Evolutionary conservation across 768 basidiomycete genomes (phyloP), one percentile per base, ranked within the genome.

Genomic region (Melanogaster broomeanus): DNA sequence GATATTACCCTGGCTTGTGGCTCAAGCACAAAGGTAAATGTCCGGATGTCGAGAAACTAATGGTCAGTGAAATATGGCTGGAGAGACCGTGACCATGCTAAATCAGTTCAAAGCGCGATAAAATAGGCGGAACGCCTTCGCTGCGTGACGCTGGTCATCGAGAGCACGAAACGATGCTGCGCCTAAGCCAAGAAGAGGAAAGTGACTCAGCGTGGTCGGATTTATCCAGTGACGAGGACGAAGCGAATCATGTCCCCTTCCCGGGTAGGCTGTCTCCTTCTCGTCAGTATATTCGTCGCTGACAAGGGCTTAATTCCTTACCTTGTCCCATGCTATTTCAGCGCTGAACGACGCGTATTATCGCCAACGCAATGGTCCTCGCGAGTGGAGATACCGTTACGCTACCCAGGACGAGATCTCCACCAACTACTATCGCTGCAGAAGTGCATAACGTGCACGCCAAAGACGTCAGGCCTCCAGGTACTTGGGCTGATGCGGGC

Each of bases 1-100:
- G 53, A 22, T 73, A 73, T 55, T 73, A 72, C 37, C 68, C 70
- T 15, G 70, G 70, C 7, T 35, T 72, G 8, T 72, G 70, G 70
- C 33, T 43, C 44, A 72, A 72, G 51, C 70, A 72, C 47, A 61
- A 49, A 37, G 24, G 50, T 3, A 70, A 70, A 50, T 72, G 72
- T 34, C 58, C 53, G 22, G 18, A 44, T 24, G 53, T 68, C 35
- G 52, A 55, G 40, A 58, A 53, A 33, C 47, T 61, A 2, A 58
- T 69, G 61, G 67, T 71, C 15, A 63, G 69, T 51, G 13, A 16
- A 15, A 15, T 21, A 41, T 6, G 13, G 9, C 27, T 22, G 18
- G 37, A 18, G 47, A 39, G 37, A n/a, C 2, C 28, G 31, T 2
- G 12, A 28, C 22, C 21, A 7, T n/a, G 41, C 62, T 65, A 30